These are phyloP conservation scores for Pseudogymnoascus sp. DNA, from an alignment of 2,329 filamentous ascomycete species.

Conservation along the genomic window DNA sequence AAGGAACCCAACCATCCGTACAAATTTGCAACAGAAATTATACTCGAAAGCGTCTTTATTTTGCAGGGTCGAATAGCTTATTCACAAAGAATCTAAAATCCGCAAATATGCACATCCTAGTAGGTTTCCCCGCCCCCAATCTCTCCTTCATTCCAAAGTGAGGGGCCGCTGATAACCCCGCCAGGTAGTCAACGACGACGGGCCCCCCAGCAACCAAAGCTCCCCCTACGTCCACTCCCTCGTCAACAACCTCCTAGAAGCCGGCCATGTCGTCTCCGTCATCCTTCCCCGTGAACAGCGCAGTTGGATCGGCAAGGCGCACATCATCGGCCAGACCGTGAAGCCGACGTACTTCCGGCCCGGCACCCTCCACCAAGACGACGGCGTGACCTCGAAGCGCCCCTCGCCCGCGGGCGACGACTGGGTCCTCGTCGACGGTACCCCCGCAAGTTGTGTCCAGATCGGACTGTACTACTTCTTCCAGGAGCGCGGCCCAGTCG, in stretches of 20 bases:
- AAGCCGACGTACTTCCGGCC: conserved; percentile 79
- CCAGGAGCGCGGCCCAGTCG: conserved; percentile 61
- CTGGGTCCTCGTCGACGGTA: conserved; percentile 76
- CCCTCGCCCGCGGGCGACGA: conserved; percentile 57
- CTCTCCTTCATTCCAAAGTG: background rate
- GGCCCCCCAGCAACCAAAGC: conserved; percentile 68
- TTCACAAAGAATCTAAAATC: background rate
- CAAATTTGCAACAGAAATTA: background rate
- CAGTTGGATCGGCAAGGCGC: conserved; percentile 97
- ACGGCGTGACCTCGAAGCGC: conserved; percentile 57
- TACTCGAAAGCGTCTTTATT: background rate
- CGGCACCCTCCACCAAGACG: conserved; percentile 51
- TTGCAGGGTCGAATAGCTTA: background rate
- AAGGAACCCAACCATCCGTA: background rate
- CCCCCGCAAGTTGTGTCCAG: conserved; percentile 73
- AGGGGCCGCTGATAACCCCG: conserved; percentile 11
- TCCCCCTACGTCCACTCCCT: conserved; percentile 76
- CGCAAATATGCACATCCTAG: conserved; percentile 43
- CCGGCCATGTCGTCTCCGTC: conserved; percentile 84
- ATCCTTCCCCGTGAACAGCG: conserved; percentile 85
- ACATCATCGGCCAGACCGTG: conserved; percentile 84
- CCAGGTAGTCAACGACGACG: conserved; percentile 68
- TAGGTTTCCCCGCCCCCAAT: conserved; percentile 27
- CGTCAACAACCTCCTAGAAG: conserved; percentile 60
- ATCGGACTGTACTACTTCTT: conserved; percentile 79